Conservation (phyloP, 148 eudicot species). For the Rhododendron ovatum region DNA sequence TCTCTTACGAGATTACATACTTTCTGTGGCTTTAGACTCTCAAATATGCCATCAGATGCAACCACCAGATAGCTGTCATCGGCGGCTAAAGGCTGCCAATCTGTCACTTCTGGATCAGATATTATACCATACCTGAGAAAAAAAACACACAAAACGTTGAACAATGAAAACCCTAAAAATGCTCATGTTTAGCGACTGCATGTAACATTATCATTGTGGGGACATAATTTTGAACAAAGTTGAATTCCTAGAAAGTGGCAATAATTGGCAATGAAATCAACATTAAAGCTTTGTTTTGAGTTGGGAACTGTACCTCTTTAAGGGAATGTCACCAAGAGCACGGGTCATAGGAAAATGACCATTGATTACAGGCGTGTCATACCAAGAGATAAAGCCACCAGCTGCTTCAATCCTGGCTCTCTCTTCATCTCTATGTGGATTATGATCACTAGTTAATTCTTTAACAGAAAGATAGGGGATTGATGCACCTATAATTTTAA, state of each 20-base stretch:
- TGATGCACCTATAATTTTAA: neutral
- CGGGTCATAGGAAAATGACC: slow-evolving; percentile 31
- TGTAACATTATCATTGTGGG: neutral
- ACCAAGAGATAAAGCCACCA: slow-evolving; percentile 38
- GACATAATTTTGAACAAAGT: neutral
- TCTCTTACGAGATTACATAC: slow-evolving; percentile 32
- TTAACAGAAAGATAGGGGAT: neutral
- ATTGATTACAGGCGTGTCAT: slow-evolving; percentile 22
- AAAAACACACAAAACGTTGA: neutral
- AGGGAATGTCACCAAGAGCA: slow-evolving; percentile 25
- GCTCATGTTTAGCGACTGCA: neutral
- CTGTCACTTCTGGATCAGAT: slow-evolving; percentile 38
- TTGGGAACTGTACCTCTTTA: neutral
- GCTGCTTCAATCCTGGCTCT: slow-evolving; percentile 48
- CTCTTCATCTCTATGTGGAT: slow-evolving; percentile 48
- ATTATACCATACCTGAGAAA: slow-evolving; percentile 32
- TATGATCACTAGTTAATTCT: slow-evolving; percentile 58
- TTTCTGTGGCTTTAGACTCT: slow-evolving; percentile 30
- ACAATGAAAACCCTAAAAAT: neutral
- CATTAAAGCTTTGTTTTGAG: neutral
- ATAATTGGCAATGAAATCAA: neutral
- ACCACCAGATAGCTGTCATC: slow-evolving; percentile 38
- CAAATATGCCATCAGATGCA: slow-evolving; percentile 59
- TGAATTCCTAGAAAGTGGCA: neutral
- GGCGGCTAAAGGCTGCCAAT: slow-evolving; percentile 33